These are phyloP conservation scores for Fusarium vanettenii DNA, from an alignment of 2,329 filamentous ascomycete genomes.

Conservation along the genomic window DNA sequence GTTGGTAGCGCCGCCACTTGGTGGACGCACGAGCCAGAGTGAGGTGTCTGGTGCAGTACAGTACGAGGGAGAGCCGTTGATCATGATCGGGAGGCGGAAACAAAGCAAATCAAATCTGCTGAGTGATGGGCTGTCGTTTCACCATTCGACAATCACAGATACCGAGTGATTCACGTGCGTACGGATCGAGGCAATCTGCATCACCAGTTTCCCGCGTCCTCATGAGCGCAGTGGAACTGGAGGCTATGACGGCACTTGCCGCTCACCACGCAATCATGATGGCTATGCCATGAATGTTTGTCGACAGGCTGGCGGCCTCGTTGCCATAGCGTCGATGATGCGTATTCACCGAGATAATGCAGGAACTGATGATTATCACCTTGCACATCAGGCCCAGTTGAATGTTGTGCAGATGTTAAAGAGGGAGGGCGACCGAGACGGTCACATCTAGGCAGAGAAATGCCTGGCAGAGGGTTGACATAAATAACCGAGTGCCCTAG, in stretches of 20 bases:
- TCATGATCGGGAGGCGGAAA: not conserved
- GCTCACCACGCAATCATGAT: not conserved
- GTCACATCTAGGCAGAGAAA: not conserved
- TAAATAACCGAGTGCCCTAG: not conserved
- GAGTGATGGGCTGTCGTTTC: slow-evolving; percentile 19
- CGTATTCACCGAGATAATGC: not conserved
- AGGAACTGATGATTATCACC: slow-evolving; percentile 3
- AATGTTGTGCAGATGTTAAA: not conserved
- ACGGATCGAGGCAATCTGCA: not conserved
- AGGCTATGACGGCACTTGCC: slow-evolving; percentile 20
- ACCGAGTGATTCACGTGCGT: not conserved
- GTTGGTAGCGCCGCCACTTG: slow-evolving; percentile 39
- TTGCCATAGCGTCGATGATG: not conserved
- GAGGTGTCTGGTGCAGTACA: slow-evolving; percentile 2
- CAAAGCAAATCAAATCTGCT: not conserved
- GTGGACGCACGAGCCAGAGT: slow-evolving; percentile 34
- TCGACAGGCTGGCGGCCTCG: not conserved
- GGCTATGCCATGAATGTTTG: slow-evolving; percentile 4
- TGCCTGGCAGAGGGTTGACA: not conserved
- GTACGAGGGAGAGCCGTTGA: not conserved
- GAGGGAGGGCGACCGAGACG: not conserved
- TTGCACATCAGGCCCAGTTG: not conserved
- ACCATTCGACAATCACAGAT: slow-evolving; percentile 6
- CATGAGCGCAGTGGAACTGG: slow-evolving; percentile 21
- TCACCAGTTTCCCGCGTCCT: slow-evolving; percentile 3